Base-by-base conservation (phyloP, 2,329 filamentous ascomycete genomes). In the Aspergillus japonicus region DNA sequence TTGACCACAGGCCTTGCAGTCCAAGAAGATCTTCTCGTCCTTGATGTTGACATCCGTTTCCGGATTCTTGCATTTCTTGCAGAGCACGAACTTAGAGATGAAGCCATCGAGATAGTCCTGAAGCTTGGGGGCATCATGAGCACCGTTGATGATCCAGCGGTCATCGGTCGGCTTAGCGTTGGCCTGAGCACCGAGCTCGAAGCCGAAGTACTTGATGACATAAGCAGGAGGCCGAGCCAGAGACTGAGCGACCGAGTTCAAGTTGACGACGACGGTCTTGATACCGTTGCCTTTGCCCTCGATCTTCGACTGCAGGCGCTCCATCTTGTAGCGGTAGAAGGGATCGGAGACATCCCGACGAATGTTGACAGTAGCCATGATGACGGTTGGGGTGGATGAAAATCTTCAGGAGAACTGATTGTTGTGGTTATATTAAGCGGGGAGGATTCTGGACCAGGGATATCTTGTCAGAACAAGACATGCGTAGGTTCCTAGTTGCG, bases 241-340 rank as follows among this genome's bases (percentile, higher is more conserved):
- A 64, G 94, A 96, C 73, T 90, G 85, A 71, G 94, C 93, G 69
- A 99, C 92, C 75, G 91, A 96, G 85, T 88, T 91, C 75, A 99
- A 82, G 81, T 99, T 99, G 85, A 96, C 92, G 71, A 99, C 89
- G 74, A 99, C 95, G 71, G 85, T 99, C 85, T 99, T 99, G 87
- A 99, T 99, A 76, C 95, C 95, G 83, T 99, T 99, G 69, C 95
- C 95, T 82, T 99, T 99, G 81, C 95, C 95, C 83, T 99, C 95
- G 72, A 99, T 96, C 86, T 99, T 99, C 79, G 95, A 96, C 85
- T 96, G 92, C 77, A 99, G 84, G 72, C 88, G 89, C 83, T 98
- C 95, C 95, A 99, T 99, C 88, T 99, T 99, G 89, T 99, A 99
- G 80, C 95, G 95, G 84, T 99, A 99, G 88, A 97, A 99, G 82